Evolutionary conservation across 257 asterid species (phyloP), one percentile per base, ranked within the genome.

Genomic region (Nicotiana paniculata): DNA sequence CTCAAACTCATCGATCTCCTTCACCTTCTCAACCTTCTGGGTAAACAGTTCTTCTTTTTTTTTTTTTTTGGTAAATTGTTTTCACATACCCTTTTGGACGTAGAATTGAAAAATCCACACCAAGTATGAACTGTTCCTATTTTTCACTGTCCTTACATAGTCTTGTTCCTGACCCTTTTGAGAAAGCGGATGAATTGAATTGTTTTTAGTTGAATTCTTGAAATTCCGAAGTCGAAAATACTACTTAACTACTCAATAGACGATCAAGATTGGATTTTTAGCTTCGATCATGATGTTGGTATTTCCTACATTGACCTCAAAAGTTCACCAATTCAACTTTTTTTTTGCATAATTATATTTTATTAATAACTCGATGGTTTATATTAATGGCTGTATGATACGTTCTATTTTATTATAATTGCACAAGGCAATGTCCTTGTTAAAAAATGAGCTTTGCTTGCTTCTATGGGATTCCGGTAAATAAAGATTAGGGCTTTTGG

Each of bases 1-100:
- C 97, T 90, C 95, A 90, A 82, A 81, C 93, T 82, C 90, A 90
- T 46, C 93, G 98, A 90, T 91, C 95, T 62, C 88, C 96, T 83
- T 96, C 99, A 63, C 98, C 99, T 76, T 96, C 99, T 86, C 99
- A 96, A 88, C 99, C 99, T 9, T 96, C 99, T 30, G 99, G 99
- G 99, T 96, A 86, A 6, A 17, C 33, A 4, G 9, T 26, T 85
- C 43, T 62, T 55, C 4, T 15, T 6, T 81, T 8, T 32, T 70
- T 48, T 32, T n/a, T 66, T 54, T 70, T 51, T 21, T n/a, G 68
- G 12, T 0, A 53, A 72, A 2, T 21, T 4, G 11, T 48, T 72
- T 72, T 72, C 61, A 9, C 2, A 18, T 51, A n/a, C 68, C 18
- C 68, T 26, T 78, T 58, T 2, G 46, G 58, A 43, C 48, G 18